Percentiles rank a stretch among this genome's conserved stretches.
Evolutionary conservation across 495 filamentous ascomycete species (phyloP).

Genomic region (Penicilliopsis zonata): DNA sequence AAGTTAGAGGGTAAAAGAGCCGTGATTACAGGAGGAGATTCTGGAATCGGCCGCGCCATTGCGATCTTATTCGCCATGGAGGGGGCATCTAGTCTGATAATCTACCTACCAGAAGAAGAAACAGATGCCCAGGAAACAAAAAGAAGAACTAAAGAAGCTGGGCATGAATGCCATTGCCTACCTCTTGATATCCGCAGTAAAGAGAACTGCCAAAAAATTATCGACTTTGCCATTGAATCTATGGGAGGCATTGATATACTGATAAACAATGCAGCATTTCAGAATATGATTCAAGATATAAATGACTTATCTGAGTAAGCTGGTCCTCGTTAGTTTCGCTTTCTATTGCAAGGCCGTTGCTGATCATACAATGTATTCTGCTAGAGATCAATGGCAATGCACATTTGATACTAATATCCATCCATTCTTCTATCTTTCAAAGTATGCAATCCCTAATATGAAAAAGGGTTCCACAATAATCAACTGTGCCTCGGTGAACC

Average conservation of each 20-base stretch:
- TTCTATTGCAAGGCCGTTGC: neutral
- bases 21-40: slow-evolving; percentile 75
- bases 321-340: no score
- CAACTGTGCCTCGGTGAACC: slow-evolving; percentile 74
- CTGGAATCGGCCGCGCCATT: slow-evolving; percentile 67
- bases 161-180: slow-evolving; percentile 47
- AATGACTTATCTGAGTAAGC: slow-evolving; percentile 58
- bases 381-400: slow-evolving; percentile 60
- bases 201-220: slow-evolving; percentile 57
- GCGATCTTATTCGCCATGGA: slow-evolving; percentile 77
- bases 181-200: slow-evolving; percentile 48
- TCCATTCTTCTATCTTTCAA: slow-evolving; percentile 62
- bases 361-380: neutral
- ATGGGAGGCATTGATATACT: slow-evolving; percentile 65
- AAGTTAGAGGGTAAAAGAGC: slow-evolving; percentile 67
- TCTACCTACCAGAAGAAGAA: slow-evolving; percentile 66
- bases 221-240: slow-evolving; percentile 49
- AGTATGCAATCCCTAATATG: slow-evolving; percentile 69
- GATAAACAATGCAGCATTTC: slow-evolving; percentile 71
- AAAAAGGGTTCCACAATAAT: slow-evolving; percentile 66
- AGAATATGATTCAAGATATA: slow-evolving; percentile 65
- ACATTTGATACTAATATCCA: slow-evolving; percentile 72
- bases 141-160: slow-evolving; percentile 50
- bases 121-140: slow-evolving; percentile 67
- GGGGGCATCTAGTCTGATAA: slow-evolving; percentile 63